A percentile compares a stretch with the other conserved stretches of the same genome.
These are phyloP conservation scores for Blastobotrys proliferans DNA, from an alignment of 1,139 yeast genomes.

Conservation along the genomic window DNA sequence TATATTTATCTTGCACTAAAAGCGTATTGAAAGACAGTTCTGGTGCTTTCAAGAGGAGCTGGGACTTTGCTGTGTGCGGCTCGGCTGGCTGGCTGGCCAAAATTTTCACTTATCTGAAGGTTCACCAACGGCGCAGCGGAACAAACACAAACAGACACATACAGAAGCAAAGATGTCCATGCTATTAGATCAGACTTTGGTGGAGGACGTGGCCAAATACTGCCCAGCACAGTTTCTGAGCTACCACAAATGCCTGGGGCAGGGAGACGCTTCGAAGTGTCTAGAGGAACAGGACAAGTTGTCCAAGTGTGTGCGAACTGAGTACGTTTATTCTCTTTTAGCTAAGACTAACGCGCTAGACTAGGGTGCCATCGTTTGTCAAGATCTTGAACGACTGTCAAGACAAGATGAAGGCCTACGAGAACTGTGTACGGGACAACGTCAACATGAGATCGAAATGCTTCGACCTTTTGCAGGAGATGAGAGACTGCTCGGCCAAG, in stretches of 20 bases:
- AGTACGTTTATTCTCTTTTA: slow-evolving; percentile 20
- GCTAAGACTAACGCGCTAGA: background rate
- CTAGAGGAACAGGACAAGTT: slow-evolving; percentile 47
- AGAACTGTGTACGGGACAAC: slow-evolving; percentile 49
- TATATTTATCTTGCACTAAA: no score
- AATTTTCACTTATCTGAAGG: no score
- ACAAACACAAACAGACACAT: no score
- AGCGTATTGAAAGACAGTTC: no score
- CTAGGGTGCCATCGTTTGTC: slow-evolving; percentile 60
- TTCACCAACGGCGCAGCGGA: no score
- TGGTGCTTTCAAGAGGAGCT: no score
- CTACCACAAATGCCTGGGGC: slow-evolving; percentile 62
- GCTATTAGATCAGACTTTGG: slow-evolving; percentile 49
- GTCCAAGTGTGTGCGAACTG: slow-evolving; percentile 52
- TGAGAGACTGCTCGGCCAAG: slow-evolving; percentile 38
- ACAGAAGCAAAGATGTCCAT: slow-evolving; percentile 35
- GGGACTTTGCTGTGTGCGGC: no score
- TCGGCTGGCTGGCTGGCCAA: no score
- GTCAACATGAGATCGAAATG: slow-evolving; percentile 42
- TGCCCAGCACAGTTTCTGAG: slow-evolving; percentile 64
- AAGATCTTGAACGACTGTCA: slow-evolving; percentile 58
- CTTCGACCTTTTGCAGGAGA: slow-evolving; percentile 34
- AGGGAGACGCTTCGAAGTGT: slow-evolving; percentile 47
- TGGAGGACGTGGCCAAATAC: slow-evolving; percentile 57
- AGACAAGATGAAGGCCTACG: slow-evolving; percentile 53